Evolutionary conservation across 2,329 filamentous ascomycete species (phyloP), one percentile per base, ranked within the genome.

Genomic region (Fusarium stilboides): DNA sequence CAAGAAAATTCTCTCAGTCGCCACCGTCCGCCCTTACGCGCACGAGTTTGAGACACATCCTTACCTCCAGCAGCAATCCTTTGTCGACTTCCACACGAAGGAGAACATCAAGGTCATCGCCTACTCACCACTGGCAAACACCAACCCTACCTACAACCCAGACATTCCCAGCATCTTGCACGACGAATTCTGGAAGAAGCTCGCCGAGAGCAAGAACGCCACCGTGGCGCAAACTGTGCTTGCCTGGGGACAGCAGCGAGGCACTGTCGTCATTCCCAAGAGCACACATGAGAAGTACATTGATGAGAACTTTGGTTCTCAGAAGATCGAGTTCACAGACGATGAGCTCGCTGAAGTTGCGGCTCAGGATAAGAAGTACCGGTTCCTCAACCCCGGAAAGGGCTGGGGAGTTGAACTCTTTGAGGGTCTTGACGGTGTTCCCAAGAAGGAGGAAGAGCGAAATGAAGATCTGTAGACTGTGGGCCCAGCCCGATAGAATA

Each of bases 31-130:
- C 2, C 70, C 70, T 1, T 73, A 76, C 31, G 74, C 74, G 2
- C 74, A 76, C 62, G 68, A 76, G 53, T 71, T 79, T 53, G 88
- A 90, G 75, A 82, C 89, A 10, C 88, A 90, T 78, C 88, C 88
- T 28, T 89, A 89, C 80, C 85, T 85, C n/a, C 81, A 76, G 42
- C 74, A 76, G 37, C 73, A 76, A 22, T 45, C 55, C 0, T 76
- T 75, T 3, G 74, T 76, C 2, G 70, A 76, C 34, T 76, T 65
- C 47, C 74, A 78, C 9, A 46, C 55, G 33, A 59, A 68, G 13
- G 56, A 77, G n/a, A 71, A 72, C 14, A 79, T 81, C 36, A 66
- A 70, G 4, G 70, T 73, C 6, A 71, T 73, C 4, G 62, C 71
- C 1, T 71, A 69, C 56, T 73, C 70, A 15, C 71, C 71, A 1